Conservation (phyloP, 192 early-diverging fungal species). For the Umbelopsis isabellina region DNA sequence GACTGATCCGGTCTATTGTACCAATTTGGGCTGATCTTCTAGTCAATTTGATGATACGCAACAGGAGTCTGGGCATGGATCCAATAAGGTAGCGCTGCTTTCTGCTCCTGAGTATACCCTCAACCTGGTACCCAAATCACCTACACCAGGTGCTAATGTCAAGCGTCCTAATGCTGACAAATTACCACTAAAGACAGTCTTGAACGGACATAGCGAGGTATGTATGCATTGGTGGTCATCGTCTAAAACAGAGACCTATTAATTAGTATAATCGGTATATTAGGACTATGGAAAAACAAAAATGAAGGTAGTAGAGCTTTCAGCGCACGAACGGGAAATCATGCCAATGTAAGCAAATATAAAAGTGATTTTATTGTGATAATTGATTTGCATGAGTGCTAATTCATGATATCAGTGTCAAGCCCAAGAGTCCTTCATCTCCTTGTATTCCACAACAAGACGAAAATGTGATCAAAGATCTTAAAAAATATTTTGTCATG, state of each 20-base stretch:
- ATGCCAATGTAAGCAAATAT: slow-evolving; percentile 38
- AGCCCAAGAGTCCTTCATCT: slow-evolving; percentile 1
- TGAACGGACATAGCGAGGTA: slow-evolving; percentile 34
- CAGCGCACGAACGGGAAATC: slow-evolving; percentile 61
- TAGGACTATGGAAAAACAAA: slow-evolving; percentile 54
- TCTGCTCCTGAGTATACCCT: background rate
- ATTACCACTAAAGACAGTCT: slow-evolving; percentile 39
- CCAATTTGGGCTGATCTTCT: background rate
- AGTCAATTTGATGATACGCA: background rate
- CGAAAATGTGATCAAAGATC: slow-evolving; percentile 53
- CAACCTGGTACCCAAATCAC: slow-evolving; percentile 13
- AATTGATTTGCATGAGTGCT: background rate
- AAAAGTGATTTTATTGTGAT: background rate
- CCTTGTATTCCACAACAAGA: slow-evolving; percentile 39
- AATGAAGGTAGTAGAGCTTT: slow-evolving; percentile 65
- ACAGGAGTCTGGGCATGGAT: background rate
- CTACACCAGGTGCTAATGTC: background rate
- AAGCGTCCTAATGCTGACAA: slow-evolving; percentile 31
- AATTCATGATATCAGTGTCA: slow-evolving; percentile 17
- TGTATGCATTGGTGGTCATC: background rate
- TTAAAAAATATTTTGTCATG: slow-evolving; percentile 54
- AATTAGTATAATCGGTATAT: too few relatives aligned
- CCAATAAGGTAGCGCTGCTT: background rate
- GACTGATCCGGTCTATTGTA: background rate
- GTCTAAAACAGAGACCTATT: background rate